Evolutionary conservation across 2,329 filamentous ascomycete genomes (phyloP).

Genomic region (Fusarium liriodendri): DNA sequence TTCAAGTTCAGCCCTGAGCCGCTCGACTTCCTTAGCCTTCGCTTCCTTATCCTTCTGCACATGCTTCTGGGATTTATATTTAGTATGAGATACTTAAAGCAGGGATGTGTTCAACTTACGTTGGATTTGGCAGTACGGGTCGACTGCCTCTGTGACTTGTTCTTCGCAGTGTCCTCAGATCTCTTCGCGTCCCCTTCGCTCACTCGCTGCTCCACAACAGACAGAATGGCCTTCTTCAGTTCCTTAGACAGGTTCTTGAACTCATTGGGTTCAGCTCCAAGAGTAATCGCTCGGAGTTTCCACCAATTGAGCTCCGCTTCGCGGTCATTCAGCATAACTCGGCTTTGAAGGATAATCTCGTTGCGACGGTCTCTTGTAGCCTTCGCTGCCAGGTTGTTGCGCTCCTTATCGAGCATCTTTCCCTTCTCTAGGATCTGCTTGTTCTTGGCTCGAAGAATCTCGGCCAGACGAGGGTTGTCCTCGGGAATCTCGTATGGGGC

Average conservation of each 20-base stretch:
- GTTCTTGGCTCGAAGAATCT: slow-evolving; percentile 18
- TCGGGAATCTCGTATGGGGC: slow-evolving; percentile 33
- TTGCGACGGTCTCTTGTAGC: slow-evolving; percentile 48
- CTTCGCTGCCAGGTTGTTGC: slow-evolving; percentile 54
- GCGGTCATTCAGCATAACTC: slow-evolving; percentile 37
- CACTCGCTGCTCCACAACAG: slow-evolving; percentile 24
- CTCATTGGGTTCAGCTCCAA: slow-evolving; percentile 36
- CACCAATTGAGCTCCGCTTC: slow-evolving; percentile 45
- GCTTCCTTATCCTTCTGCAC: not conserved
- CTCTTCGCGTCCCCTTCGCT: not conserved
- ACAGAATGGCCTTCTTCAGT: slow-evolving; percentile 35
- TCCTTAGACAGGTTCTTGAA: slow-evolving; percentile 33
- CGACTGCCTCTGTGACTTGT: not conserved
- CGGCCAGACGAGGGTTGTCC: slow-evolving; percentile 1
- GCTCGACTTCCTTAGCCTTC: not conserved
- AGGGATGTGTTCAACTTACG: not conserved
- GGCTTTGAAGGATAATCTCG: slow-evolving; percentile 41
- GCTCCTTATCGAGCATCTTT: slow-evolving; percentile 45
- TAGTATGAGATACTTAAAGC: not conserved
- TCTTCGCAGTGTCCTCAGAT: not conserved
- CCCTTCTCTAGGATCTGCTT: slow-evolving; percentile 32
- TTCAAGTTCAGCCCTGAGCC: not conserved
- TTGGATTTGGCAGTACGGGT: not conserved
- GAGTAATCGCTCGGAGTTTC: slow-evolving; percentile 39
- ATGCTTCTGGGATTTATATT: not conserved